A percentile compares a stretch with the other conserved stretches of the same genome.
phyloP scores from a whole-genome alignment of 495 filamentous ascomycete genomes.

The Darksidea phi region DNA sequence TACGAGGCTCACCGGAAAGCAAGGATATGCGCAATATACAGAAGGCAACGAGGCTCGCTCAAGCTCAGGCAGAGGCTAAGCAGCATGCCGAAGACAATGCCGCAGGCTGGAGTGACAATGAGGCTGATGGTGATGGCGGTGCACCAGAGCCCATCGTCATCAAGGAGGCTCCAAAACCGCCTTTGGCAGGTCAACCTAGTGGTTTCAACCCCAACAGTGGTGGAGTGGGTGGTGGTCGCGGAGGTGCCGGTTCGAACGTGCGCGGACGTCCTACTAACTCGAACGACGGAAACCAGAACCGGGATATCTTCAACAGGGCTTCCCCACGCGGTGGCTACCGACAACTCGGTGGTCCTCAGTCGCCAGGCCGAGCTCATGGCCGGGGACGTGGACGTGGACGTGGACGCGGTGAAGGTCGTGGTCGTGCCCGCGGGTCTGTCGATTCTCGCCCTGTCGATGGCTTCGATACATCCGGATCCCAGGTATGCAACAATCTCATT shows the following conservation, averaged over 20 bases:
- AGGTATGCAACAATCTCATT: background rate
- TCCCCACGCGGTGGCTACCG: background rate
- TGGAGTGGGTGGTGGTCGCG: too few species aligned
- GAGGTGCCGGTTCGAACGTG: too few species aligned
- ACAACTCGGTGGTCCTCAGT: background rate
- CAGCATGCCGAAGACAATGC: slow-evolving; percentile 20
- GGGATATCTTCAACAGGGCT: background rate
- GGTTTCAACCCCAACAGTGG: too few species aligned
- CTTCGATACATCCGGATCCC: background rate
- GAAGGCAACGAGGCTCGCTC: slow-evolving; percentile 16
- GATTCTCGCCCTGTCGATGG: background rate
- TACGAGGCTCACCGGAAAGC: slow-evolving; percentile 12
- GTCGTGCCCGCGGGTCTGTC: background rate
- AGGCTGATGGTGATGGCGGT: slow-evolving; percentile 26
- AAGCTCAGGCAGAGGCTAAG: slow-evolving; percentile 16
- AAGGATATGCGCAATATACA: slow-evolving; percentile 14
- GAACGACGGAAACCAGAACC: background rate
- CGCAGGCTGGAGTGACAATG: slow-evolving; percentile 31
- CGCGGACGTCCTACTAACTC: too few species aligned
- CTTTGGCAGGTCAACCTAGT: background rate
- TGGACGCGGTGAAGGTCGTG: background rate
- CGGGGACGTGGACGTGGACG: slow-evolving; percentile 1
- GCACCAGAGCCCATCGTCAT: slow-evolving; percentile 3
- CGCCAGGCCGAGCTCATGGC: background rate
- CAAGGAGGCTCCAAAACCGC: slow-evolving; percentile 3